These are phyloP conservation scores for Daphne laureola DNA, from an alignment of 441 rosid species.

Conservation along the genomic window DNA sequence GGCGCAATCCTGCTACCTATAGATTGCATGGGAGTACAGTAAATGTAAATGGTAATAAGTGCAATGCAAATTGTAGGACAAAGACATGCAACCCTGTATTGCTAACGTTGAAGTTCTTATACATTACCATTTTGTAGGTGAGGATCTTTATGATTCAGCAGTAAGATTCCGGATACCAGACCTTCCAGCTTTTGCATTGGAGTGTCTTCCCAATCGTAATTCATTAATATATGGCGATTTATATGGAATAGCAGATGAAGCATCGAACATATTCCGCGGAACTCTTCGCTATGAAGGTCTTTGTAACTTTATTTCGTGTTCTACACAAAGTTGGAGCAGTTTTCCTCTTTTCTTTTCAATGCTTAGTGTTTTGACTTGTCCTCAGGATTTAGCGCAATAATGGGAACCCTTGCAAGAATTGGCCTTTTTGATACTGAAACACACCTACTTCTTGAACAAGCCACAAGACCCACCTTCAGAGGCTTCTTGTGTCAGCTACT, in stretches of 20 bases:
- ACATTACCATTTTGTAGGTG: constrained; percentile 38
- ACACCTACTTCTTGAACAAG: constrained; percentile 36
- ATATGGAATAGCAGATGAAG: constrained; percentile 74
- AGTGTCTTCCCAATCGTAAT: constrained; percentile 84
- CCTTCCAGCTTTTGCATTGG: constrained; percentile 94
- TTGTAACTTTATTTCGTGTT: not conserved
- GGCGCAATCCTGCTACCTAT: constrained; percentile 76
- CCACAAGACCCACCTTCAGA: constrained; percentile 39
- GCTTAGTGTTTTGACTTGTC: constrained; percentile 2
- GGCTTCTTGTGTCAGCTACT: constrained; percentile 50
- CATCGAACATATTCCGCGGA: constrained; percentile 83
- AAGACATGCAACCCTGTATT: not conserved
- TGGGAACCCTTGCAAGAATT: constrained; percentile 67
- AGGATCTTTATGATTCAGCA: constrained; percentile 69
- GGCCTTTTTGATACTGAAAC: constrained; percentile 50
- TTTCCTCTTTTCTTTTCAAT: not conserved
- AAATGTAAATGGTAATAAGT: constrained; percentile 56
- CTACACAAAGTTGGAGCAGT: no score
- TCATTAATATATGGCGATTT: constrained; percentile 67
- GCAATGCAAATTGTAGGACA: not conserved
- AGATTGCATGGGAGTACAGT: constrained; percentile 42
- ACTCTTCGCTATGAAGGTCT: constrained; percentile 92
- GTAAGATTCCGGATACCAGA: constrained; percentile 48
- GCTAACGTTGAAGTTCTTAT: no score
- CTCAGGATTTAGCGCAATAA: constrained; percentile 68